phyloP scores from a whole-genome alignment of 1,284 basidiomycete genomes.

The Neonothopanus nambi region DNA sequence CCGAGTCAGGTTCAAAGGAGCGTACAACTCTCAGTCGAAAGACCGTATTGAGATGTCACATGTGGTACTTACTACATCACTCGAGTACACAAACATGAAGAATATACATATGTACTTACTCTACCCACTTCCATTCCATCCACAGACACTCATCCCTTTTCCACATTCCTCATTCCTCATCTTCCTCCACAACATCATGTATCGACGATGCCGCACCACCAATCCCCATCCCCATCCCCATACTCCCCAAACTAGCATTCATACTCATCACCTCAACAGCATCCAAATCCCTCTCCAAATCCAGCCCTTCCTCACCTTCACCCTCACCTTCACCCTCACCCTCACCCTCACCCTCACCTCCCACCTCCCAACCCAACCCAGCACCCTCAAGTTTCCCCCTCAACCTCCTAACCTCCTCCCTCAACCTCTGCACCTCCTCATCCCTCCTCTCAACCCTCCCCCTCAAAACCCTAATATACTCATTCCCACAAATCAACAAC shows the following conservation, averaged over 20 bases:
- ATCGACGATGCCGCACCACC: neutral
- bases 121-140: too few species aligned
- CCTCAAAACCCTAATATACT: constrained; percentile 79
- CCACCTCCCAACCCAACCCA: constrained; percentile 32
- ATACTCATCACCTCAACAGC: constrained; percentile 32
- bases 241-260: neutral
- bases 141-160: too few species aligned
- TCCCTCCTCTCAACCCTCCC: constrained; percentile 84
- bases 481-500: constrained; percentile 86
- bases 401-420: constrained; percentile 69
- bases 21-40: too few species aligned
- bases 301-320: constrained; percentile 35
- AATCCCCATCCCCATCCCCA: neutral
- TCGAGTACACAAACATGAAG: too few species aligned
- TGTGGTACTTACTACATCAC: too few species aligned
- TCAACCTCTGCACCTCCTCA: constrained; percentile 71
- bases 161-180: neutral
- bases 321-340: constrained; percentile 31
- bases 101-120: too few species aligned
- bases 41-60: too few species aligned
- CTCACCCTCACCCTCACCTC: constrained; percentile 31
- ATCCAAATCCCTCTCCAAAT: constrained; percentile 44
- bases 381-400: constrained; percentile 36
- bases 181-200: constrained; percentile 5
- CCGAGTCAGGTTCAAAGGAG: too few species aligned